Percentiles rank a stretch among this genome's conserved stretches.
These are phyloP conservation scores for Cladophialophora immunda DNA, from an alignment of 2,329 filamentous ascomycete genomes.

Conservation along the genomic window DNA sequence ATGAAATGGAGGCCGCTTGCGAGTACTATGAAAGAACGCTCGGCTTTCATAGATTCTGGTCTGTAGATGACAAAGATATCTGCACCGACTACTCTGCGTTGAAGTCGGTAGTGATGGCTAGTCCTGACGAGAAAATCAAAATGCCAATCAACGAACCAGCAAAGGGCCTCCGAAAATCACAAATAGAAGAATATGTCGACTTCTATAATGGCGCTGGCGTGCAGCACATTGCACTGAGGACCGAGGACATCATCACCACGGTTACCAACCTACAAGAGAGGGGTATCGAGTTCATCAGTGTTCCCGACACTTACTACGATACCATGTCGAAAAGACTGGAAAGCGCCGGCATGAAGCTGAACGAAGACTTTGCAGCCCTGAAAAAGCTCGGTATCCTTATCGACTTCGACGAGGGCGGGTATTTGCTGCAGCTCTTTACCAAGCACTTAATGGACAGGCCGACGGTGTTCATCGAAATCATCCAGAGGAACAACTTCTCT, in stretches of 20 bases:
- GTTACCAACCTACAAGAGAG: constrained; percentile 83
- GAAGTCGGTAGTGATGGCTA: constrained; percentile 89
- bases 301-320: constrained; percentile 86
- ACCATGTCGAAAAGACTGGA: constrained; percentile 77
- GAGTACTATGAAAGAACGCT: constrained; percentile 86
- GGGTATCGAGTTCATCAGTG: constrained; percentile 91
- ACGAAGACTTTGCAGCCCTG: constrained; percentile 81
- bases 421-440: constrained; percentile 78
- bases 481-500: constrained; percentile 87
- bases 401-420: constrained; percentile 93
- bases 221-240: constrained; percentile 91
- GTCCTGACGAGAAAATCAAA: constrained; percentile 84
- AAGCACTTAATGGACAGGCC: constrained; percentile 94
- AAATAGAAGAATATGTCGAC: constrained; percentile 92
- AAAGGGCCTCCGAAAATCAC: constrained; percentile 84
- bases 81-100: constrained; percentile 91
- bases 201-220: constrained; percentile 92
- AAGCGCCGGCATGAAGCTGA: constrained; percentile 66
- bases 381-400: constrained; percentile 85
- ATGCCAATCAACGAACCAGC: constrained; percentile 99
- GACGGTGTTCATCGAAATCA: constrained; percentile 96
- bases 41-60: constrained; percentile 97
- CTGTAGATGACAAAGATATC: constrained; percentile 91
- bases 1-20: constrained; percentile 77
- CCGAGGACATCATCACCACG: constrained; percentile 77